phyloP scores from a whole-genome alignment of 345 rosid species.

The Hibiscus mutabilis region DNA sequence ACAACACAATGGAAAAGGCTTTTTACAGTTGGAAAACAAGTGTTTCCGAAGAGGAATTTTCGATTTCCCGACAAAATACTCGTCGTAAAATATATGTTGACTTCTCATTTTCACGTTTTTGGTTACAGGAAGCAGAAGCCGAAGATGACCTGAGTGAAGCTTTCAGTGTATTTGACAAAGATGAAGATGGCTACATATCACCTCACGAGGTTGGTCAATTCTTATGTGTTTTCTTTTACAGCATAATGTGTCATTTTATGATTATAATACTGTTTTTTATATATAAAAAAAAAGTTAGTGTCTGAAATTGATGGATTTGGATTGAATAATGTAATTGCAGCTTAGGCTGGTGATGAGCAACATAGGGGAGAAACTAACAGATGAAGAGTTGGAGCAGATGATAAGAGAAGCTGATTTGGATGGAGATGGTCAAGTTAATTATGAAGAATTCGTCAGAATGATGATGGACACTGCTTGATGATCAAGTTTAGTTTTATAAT shows the following conservation, averaged over 20 bases:
- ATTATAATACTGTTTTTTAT: not conserved
- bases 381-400: constrained; percentile 51
- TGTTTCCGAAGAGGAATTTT: not conserved
- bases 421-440: constrained; percentile 28
- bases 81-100: too few relatives aligned
- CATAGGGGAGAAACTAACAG: constrained; percentile 45
- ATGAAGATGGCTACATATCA: constrained; percentile 60
- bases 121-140: constrained; percentile 42
- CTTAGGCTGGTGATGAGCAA: constrained; percentile 47
- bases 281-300: not conserved
- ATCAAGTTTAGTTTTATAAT: not conserved
- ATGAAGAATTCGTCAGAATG: not conserved
- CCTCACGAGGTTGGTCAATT: constrained; percentile 45
- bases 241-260: not conserved
- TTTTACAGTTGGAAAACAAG: not conserved
- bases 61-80: not conserved
- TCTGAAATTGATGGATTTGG: not conserved
- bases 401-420: constrained; percentile 51
- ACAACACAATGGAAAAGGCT: too few relatives aligned
- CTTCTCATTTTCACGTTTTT: not conserved
- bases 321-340: constrained; percentile 22
- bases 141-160: constrained; percentile 54
- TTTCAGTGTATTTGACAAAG: constrained; percentile 63
- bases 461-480: not conserved
- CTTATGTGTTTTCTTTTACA: not conserved